A percentile compares a stretch with the other conserved stretches of the same genome.
These are phyloP conservation scores for Podospora didyma DNA, from an alignment of 495 filamentous ascomycete species.

Conservation along the genomic window DNA sequence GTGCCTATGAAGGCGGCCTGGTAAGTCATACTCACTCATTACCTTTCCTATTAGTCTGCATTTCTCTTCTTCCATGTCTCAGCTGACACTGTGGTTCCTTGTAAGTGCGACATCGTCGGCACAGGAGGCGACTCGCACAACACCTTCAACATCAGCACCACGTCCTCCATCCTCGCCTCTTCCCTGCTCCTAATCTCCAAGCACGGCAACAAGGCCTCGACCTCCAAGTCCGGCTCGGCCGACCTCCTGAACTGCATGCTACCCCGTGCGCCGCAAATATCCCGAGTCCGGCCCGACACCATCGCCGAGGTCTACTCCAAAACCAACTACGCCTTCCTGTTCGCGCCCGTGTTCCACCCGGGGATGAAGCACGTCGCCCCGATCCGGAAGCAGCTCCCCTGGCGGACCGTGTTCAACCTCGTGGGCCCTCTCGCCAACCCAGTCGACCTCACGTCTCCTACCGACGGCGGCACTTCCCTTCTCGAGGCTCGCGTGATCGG, in stretches of 20 bases:
- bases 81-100: background rate
- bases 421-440: slow-evolving; percentile 92
- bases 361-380: slow-evolving; percentile 83
- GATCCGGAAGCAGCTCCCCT: slow-evolving; percentile 78
- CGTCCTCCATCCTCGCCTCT: slow-evolving; percentile 86
- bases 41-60: background rate
- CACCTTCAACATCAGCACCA: slow-evolving; percentile 97
- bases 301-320: slow-evolving; percentile 64
- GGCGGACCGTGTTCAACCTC: slow-evolving; percentile 94
- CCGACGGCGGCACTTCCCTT: slow-evolving; percentile 8
- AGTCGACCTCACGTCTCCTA: slow-evolving; percentile 48
- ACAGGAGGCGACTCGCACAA: slow-evolving; percentile 95
- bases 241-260: slow-evolving; percentile 75
- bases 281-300: slow-evolving; percentile 64
- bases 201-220: slow-evolving; percentile 94
- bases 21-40: slow-evolving; percentile 34
- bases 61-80: background rate
- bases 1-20: slow-evolving; percentile 66
- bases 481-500: slow-evolving; percentile 90
- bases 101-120: slow-evolving; percentile 91
- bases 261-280: slow-evolving; percentile 67
- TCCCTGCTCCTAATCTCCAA: slow-evolving; percentile 79
- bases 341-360: slow-evolving; percentile 93
- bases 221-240: slow-evolving; percentile 90
- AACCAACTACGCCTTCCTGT: slow-evolving; percentile 92